phyloP scores from a whole-genome alignment of 73 alveolate genomes.

The Paramecium tetraurelia region DNA sequence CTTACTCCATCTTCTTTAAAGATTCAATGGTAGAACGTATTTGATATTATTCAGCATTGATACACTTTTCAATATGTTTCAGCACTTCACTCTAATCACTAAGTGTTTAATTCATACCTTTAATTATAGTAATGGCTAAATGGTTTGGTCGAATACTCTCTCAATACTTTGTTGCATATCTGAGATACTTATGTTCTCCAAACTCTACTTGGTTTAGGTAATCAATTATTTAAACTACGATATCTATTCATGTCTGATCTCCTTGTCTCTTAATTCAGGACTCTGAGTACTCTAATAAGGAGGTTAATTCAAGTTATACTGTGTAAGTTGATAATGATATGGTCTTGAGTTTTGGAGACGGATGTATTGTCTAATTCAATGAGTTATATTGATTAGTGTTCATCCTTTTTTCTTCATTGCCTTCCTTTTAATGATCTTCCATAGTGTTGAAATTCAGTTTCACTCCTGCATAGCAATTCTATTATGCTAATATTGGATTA shows the following conservation, averaged over 20 bases:
- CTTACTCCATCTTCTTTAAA: slow-evolving; percentile 25
- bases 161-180: neutral
- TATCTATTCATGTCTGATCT: neutral
- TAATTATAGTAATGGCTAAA: neutral
- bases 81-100: slow-evolving; percentile 2
- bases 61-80: slow-evolving; percentile 17
- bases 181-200: neutral
- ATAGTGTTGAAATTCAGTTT: neutral
- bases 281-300: neutral
- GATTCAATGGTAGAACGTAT: slow-evolving; percentile 4
- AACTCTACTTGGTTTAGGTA: neutral
- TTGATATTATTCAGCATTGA: slow-evolving; percentile 14
- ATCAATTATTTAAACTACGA: neutral
- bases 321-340: slow-evolving; percentile 31
- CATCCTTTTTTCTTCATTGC: neutral
- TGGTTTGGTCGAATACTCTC: neutral
- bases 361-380: neutral
- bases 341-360: slow-evolving; percentile 33
- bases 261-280: slow-evolving; percentile 11
- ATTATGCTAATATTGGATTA: neutral
- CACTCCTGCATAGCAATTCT: slow-evolving; percentile 11
- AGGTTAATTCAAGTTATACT: neutral
- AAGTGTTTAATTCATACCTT: neutral
- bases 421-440: neutral
- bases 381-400: neutral